phyloP scores from a whole-genome alignment of 306 rosid species.

The Acacia melanoxylon region DNA sequence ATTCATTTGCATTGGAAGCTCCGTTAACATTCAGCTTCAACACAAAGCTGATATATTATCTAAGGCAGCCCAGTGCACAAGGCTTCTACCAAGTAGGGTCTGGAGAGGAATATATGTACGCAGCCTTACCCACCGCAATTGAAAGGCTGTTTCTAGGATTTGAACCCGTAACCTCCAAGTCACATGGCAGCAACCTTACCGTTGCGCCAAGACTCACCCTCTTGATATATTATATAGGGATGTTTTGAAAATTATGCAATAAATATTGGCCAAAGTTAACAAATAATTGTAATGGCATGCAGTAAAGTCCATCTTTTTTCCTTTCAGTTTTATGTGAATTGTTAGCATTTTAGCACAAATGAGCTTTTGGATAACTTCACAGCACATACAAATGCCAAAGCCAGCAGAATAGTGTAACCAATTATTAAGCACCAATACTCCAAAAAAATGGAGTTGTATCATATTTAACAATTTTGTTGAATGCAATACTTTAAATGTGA shows the following conservation, averaged over 20 bases:
- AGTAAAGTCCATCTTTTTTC: not conserved
- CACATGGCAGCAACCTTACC: no score
- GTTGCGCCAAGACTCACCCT: no score
- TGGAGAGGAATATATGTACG: no score
- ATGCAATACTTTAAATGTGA: not conserved
- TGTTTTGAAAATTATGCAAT: slow-evolving; percentile 13
- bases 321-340: not conserved
- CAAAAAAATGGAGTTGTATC: not conserved
- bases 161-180: no score
- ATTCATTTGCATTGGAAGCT: slow-evolving; percentile 3
- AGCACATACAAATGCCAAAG: not conserved
- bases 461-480: not conserved
- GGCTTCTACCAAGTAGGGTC: no score
- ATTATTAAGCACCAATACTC: not conserved
- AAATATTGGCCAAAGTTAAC: not conserved
- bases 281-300: not conserved
- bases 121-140: no score
- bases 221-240: not conserved
- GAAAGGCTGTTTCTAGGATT: no score
- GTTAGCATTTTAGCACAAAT: not conserved
- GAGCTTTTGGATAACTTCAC: not conserved
- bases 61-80: no score
- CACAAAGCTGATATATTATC: slow-evolving; percentile 5
- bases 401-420: not conserved
- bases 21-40: slow-evolving; percentile 6